Evolutionary conservation across 176 grass and related monocot genomes (phyloP), one percentile per base, ranked within the genome.

Genomic region (Canna indica): DNA sequence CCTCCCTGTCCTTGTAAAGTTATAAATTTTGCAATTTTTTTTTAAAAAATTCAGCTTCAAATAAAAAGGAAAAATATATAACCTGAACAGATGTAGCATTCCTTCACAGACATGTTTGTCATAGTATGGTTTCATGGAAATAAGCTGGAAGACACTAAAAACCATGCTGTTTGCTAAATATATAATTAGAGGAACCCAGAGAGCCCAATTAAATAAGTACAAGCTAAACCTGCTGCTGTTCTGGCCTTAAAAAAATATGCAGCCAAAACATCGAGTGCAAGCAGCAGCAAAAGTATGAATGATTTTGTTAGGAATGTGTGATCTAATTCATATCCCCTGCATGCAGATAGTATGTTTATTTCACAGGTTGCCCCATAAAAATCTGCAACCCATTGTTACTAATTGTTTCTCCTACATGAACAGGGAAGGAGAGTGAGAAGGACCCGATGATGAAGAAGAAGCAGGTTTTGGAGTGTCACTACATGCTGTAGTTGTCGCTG

Each of bases 281-380:
- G 5, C 13, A 17, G 60, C 12, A 62, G 8, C 13, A 62, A 32
- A 28, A 32, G 59, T 32, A 33, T 15, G 28, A 62, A 28, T 28
- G 20, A n/a, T n/a, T n/a, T n/a, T n/a, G 15, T 35, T 28, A 63
- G 16, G 60, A 34, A 34, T 63, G 11, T 9, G 20, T 66, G 63
- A 33, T 24, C 63, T 66, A 66, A 63, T 16, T 63, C 60, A 63
- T 63, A 63, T 18, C 31, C 60, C 60, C 16, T 5, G 60, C 28
- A 7, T 63, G 60, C 60, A 34, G 31, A 35, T 36, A 3, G 29
- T n/a, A 48, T 18, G 9, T 25, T 8, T 22, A 73, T 76, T 80
- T 80, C 87, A 71, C 83, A 74, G 44, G 80, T 47, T 83, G 69
- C 74, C 79, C 72, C 53, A 59, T 69, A 88, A 90, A 88, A 90